Conservation (phyloP, 1,139 yeast species). For the Kurtzmaniella quercitrusa region DNA sequence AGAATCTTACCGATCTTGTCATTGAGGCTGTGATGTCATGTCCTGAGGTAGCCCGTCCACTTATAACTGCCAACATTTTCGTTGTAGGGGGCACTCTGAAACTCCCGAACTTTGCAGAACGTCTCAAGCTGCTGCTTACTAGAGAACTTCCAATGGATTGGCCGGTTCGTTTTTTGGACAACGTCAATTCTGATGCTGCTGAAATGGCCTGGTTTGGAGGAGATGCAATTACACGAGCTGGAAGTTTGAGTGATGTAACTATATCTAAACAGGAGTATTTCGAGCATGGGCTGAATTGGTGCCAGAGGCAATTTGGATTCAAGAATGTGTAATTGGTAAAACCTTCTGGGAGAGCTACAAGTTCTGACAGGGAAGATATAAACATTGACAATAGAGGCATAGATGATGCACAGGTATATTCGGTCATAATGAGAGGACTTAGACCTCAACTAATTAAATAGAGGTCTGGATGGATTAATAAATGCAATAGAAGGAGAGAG, state of each 20-base stretch:
- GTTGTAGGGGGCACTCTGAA: constrained; percentile 81
- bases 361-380: too few species aligned
- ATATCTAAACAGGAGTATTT: constrained; percentile 75
- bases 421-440: too few species aligned
- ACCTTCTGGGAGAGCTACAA: too few species aligned
- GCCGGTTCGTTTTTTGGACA: constrained; percentile 46
- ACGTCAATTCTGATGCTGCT: constrained; percentile 17
- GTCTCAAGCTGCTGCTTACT: constrained; percentile 58
- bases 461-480: too few species aligned
- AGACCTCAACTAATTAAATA: too few species aligned
- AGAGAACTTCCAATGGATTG: constrained; percentile 67
- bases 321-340: constrained; percentile 22
- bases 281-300: constrained; percentile 84
- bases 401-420: too few species aligned
- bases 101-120: constrained; percentile 58
- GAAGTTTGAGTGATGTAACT: constrained; percentile 50
- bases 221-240: constrained; percentile 46
- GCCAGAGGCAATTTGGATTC: constrained; percentile 70
- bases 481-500: too few species aligned
- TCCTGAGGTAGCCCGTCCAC: constrained; percentile 72
- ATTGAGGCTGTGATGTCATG: constrained; percentile 65
- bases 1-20: constrained; percentile 70
- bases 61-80: constrained; percentile 74
- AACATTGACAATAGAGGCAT: too few species aligned
- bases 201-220: constrained; percentile 42